A percentile compares a stretch with the other conserved stretches of the same genome.
Evolutionary conservation across 169 alveolate genomes (phyloP).

Genomic region (Toxoplasma gondii): DNA sequence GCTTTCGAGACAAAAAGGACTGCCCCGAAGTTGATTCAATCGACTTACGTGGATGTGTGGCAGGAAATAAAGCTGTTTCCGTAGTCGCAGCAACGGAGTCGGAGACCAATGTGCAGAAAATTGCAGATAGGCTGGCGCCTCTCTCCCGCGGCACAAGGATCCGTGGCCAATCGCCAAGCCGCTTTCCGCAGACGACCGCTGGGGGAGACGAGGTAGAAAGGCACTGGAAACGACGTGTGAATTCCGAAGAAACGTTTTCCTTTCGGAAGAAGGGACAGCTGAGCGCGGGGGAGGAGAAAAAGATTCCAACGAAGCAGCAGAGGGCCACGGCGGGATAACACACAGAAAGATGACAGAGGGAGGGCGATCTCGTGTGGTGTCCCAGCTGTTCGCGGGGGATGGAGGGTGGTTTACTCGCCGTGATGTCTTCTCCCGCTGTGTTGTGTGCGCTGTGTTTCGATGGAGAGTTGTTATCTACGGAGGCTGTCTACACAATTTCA

Average conservation of each 20-base stretch:
- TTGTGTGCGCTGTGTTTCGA: not conserved
- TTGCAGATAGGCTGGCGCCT: not conserved
- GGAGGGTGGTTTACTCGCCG: constrained; percentile 18
- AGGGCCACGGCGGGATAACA: not conserved
- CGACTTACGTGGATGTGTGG: not conserved
- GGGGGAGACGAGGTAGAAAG: not conserved
- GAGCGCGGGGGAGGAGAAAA: not conserved
- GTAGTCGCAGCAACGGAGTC: not conserved
- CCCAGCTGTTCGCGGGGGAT: constrained; percentile 15
- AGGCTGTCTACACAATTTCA: not conserved
- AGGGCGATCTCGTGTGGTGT: constrained; percentile 6
- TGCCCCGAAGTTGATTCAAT: not conserved
- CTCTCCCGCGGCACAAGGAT: not conserved
- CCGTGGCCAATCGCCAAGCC: not conserved
- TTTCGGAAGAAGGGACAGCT: not conserved
- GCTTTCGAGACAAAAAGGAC: too few species aligned
- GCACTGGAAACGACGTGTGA: not conserved
- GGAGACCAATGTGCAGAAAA: not conserved
- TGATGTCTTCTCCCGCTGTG: constrained; percentile 5
- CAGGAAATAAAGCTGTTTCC: not conserved
- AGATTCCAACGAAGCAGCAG: not conserved
- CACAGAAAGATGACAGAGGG: not conserved
- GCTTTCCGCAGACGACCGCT: not conserved
- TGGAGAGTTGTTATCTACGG: not conserved
- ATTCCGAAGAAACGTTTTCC: not conserved